Conservation (phyloP, 371 early-diverging fungal genomes). For the Encephalitozoon hellem region DNA sequence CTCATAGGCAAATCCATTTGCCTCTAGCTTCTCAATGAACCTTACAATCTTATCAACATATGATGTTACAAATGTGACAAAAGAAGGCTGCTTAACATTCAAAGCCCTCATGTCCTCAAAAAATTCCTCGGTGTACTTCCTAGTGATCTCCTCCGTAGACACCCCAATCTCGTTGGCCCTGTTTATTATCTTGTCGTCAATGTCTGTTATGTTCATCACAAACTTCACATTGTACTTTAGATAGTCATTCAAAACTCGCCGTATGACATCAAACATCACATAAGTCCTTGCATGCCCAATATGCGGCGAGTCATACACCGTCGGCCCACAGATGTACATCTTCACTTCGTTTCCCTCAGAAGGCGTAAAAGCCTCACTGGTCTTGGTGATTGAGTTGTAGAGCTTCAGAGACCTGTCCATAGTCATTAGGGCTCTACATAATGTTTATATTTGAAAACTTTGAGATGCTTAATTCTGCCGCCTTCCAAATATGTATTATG, state of each 20-base stretch:
- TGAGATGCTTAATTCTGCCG: not conserved
- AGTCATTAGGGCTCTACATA: not conserved
- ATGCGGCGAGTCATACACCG: slow-evolving; percentile 94
- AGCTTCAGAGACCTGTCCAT: slow-evolving; percentile 25
- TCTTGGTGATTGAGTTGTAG: slow-evolving; percentile 47
- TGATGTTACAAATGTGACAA: slow-evolving; percentile 89
- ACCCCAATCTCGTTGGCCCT: slow-evolving; percentile 50
- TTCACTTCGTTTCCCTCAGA: slow-evolving; percentile 32
- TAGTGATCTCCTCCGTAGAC: slow-evolving; percentile 63
- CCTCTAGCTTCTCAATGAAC: slow-evolving; percentile 79
- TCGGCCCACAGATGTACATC: slow-evolving; percentile 81
- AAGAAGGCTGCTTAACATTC: slow-evolving; percentile 73
- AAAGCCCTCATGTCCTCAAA: slow-evolving; percentile 85
- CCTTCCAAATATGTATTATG: not conserved
- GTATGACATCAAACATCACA: slow-evolving; percentile 82
- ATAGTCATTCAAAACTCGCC: slow-evolving; percentile 85
- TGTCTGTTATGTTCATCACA: slow-evolving; percentile 97
- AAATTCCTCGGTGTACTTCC: slow-evolving; percentile 86
- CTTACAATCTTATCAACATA: slow-evolving; percentile 84
- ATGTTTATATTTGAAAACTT: not conserved
- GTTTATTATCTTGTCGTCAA: slow-evolving; percentile 82
- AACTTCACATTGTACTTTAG: slow-evolving; percentile 82
- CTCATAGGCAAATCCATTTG: slow-evolving; percentile 80
- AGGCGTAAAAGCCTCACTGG: slow-evolving; percentile 33
- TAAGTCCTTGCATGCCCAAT: slow-evolving; percentile 95